A percentile compares a stretch with the other conserved stretches of the same genome.
phyloP scores from a whole-genome alignment of 768 basidiomycete species.

The Termitomyces sp. region DNA sequence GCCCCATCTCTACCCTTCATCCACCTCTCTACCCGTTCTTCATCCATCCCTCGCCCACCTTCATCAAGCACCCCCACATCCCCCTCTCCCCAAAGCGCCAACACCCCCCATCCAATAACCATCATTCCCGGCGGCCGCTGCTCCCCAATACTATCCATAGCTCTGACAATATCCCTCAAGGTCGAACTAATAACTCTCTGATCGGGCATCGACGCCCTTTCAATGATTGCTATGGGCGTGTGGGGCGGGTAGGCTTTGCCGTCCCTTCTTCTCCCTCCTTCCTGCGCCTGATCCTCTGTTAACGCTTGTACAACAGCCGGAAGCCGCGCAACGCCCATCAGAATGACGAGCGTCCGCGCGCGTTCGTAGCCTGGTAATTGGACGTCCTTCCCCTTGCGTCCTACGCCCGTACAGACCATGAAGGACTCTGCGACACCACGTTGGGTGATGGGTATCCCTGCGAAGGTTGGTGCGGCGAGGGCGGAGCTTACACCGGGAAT shows the following conservation, averaged over 20 bases:
- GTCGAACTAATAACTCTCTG: constrained; percentile 85
- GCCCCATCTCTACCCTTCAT: constrained; percentile 44
- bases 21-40: constrained; percentile 56
- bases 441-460: constrained; percentile 92
- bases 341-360: constrained; percentile 72
- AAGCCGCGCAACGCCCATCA: constrained; percentile 96
- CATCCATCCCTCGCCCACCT: constrained; percentile 41
- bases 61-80: constrained; percentile 72
- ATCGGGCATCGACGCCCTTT: constrained; percentile 92
- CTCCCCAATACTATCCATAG: constrained; percentile 73
- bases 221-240: constrained; percentile 89
- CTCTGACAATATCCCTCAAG: constrained; percentile 63
- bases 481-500: constrained; percentile 91
- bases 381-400: constrained; percentile 79
- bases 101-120: constrained; percentile 87
- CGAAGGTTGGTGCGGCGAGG: constrained; percentile 85
- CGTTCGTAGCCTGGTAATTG: constrained; percentile 87
- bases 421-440: constrained; percentile 91
- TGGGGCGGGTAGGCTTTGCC: constrained; percentile 65
- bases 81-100: constrained; percentile 73
- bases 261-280: constrained; percentile 26
- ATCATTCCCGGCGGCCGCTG: constrained; percentile 97
- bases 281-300: constrained; percentile 17
- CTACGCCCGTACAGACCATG: constrained; percentile 92
- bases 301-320: constrained; percentile 68